These are phyloP conservation scores for Candida tibetensis DNA, from an alignment of 805 yeast species.

Conservation along the genomic window DNA sequence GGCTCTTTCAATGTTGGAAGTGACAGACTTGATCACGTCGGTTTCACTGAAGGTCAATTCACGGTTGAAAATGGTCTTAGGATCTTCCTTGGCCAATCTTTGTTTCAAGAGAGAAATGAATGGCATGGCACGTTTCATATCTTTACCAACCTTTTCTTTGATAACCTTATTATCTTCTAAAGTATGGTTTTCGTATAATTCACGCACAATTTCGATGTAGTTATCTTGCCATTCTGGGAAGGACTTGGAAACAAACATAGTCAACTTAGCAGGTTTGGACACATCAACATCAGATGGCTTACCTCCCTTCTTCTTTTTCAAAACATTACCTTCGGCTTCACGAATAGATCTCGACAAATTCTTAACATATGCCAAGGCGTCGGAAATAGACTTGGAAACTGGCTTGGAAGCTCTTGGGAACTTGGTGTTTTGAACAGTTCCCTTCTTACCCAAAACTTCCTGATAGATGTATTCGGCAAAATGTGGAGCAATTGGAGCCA, in stretches of 20 bases:
- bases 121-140: constrained; percentile 98
- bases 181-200: constrained; percentile 61
- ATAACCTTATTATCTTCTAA: constrained; percentile 64
- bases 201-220: constrained; percentile 67
- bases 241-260: constrained; percentile 71
- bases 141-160: constrained; percentile 71
- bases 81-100: constrained; percentile 66
- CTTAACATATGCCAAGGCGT: constrained; percentile 78
- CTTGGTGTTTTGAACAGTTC: constrained; percentile 65
- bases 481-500: constrained; percentile 95
- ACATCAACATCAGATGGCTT: constrained; percentile 73
- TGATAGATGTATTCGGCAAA: constrained; percentile 87
- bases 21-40: constrained; percentile 56
- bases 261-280: constrained; percentile 67
- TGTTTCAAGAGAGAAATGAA: constrained; percentile 84
- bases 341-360: constrained; percentile 77
- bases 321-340: constrained; percentile 84
- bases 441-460: constrained; percentile 67
- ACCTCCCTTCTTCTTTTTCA: constrained; percentile 81
- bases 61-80: constrained; percentile 84
- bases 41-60: constrained; percentile 80
- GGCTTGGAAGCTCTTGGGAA: constrained; percentile 81
- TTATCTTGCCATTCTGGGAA: constrained; percentile 71
- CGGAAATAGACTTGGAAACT: constrained; percentile 56
- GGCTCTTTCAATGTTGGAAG: constrained; percentile 57